Evolutionary conservation across 106 monocot genomes (phyloP).

Genomic region (Alisma plantagoaquatica): DNA sequence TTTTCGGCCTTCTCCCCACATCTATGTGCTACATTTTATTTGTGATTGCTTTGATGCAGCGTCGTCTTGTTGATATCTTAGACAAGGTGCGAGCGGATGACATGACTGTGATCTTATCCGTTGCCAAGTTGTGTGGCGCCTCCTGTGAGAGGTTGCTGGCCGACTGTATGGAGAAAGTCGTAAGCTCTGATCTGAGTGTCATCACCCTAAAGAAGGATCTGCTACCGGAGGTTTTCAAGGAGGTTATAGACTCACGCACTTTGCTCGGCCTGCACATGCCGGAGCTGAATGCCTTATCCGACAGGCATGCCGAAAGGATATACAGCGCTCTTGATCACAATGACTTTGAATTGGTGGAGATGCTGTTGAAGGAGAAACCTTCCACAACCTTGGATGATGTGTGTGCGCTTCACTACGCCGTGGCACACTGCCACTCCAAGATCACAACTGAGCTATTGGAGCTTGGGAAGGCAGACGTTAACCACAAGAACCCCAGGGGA

Average conservation of each 20-base stretch:
- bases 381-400: constrained; percentile 58
- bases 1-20: too few relatives aligned
- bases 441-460: constrained; percentile 53
- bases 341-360: constrained; percentile 64
- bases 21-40: too few relatives aligned
- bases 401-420: constrained; percentile 77
- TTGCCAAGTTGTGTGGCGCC: constrained; percentile 35
- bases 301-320: constrained; percentile 44
- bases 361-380: constrained; percentile 69
- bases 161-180: constrained; percentile 41
- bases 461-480: constrained; percentile 59
- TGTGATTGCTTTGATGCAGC: too few relatives aligned
- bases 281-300: constrained; percentile 10
- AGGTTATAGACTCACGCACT: constrained; percentile 23
- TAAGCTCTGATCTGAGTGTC: constrained; percentile 39
- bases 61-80: constrained; percentile 63
- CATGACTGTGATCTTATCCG: constrained; percentile 39
- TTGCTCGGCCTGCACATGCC: constrained; percentile 5
- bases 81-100: constrained; percentile 49
- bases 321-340: constrained; percentile 65
- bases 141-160: constrained; percentile 28
- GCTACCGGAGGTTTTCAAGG: constrained; percentile 35
- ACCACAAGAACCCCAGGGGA: constrained; percentile 48
- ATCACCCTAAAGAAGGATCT: constrained; percentile 55
- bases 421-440: constrained; percentile 59